Evolutionary conservation across 768 basidiomycete genomes (phyloP), one percentile per base, ranked within the genome.

Genomic region (Lentinula sp.): DNA sequence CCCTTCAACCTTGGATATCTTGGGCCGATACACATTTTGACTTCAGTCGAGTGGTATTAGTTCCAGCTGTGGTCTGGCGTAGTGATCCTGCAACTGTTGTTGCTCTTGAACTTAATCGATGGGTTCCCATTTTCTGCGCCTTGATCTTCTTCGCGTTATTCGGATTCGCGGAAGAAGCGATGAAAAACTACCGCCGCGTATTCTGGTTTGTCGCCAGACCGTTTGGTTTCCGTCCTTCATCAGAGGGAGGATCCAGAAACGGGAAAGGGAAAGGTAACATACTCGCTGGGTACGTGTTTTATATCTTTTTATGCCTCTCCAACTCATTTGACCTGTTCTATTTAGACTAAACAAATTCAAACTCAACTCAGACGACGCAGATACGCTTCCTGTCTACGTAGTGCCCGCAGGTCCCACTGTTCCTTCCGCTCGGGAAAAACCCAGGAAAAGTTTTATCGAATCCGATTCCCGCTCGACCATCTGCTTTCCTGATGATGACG

Each of bases 131-230:
- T 18, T 8, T 73, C 52, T 74, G 71, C 50, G 71, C 76, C 10
- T 68, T 79, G 49, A 0, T 73, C 4, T 74, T 79, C 67, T 81
- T 79, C 65, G 65, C 53, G 0, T 78, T 81, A 71, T 81, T 81
- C 55, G 80, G 79, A 12, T 74, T 80, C 59, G 73, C 75, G 0
- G 74, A 70, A 53, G 76, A 77, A 64, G 76, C 71, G 1, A 54
- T 10, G 16, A 45, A 49, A 16, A 35, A 60, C 18, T 64, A 64
- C 35, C n/a, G 32, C 13, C 39, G 23, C 18, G 56, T 42, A 10
- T 57, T 57, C 23, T 57, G 37, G 56, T 57, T 41, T 18, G 1
- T 45, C 9, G 56, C 10, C 18, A 15, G 12, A 13, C 56, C 39
- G 8, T n/a, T 57, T 2, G 56, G 56, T 10, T 57, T 43, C 23